A percentile compares a stretch with the other conserved stretches of the same genome.
These are phyloP conservation scores for Amanita phalloides DNA, from an alignment of 768 basidiomycete species.

Conservation along the genomic window DNA sequence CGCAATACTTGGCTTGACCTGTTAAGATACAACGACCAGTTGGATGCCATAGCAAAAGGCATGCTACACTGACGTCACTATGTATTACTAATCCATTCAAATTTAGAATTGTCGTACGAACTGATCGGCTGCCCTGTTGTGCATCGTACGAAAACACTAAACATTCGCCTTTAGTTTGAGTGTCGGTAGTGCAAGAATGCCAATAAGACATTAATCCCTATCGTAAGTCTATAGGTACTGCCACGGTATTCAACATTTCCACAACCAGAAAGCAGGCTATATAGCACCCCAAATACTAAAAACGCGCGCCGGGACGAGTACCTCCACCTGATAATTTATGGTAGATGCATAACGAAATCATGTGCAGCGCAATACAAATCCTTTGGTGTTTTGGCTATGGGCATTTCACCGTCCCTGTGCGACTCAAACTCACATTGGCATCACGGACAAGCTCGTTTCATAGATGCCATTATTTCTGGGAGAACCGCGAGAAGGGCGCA, in stretches of 20 bases:
- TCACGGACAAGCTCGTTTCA: too few relatives aligned
- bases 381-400: conserved; percentile 17
- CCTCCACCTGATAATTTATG: conserved; percentile 17
- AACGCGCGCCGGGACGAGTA: conserved; percentile 39
- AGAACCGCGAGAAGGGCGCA: not conserved
- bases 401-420: too few relatives aligned
- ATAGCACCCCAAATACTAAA: conserved; percentile 58
- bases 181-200: too few relatives aligned
- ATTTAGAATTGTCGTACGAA: too few relatives aligned
- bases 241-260: conserved; percentile 10
- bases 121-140: too few relatives aligned
- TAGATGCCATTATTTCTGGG: not conserved
- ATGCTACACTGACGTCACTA: conserved; percentile 4
- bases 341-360: conserved; percentile 33
- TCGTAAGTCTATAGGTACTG: too few relatives aligned
- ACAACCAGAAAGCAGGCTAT: conserved; percentile 51
- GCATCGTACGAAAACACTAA: too few relatives aligned
- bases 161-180: too few relatives aligned
- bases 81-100: too few relatives aligned
- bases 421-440: too few relatives aligned
- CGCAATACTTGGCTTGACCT: conserved; percentile 26
- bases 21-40: conserved; percentile 25
- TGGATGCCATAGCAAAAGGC: conserved; percentile 21
- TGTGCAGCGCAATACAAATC: conserved; percentile 39
- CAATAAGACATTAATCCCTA: too few relatives aligned